Base-by-base conservation (phyloP, 1,139 yeast species). In the Kurtzmaniella natalensis region DNA sequence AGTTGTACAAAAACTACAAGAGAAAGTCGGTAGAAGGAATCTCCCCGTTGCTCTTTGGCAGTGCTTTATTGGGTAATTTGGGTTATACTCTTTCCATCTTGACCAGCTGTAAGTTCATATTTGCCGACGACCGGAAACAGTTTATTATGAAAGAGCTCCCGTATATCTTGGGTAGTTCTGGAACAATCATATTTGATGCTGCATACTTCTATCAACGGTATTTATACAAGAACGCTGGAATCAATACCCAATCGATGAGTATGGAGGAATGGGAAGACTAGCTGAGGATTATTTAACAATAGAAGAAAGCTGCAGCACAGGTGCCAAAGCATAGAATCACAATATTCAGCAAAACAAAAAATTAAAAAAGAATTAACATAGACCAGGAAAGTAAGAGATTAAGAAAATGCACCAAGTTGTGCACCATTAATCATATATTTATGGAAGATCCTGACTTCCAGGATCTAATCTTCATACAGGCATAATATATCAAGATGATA, bases 1-100 rank as follows among this genome's bases (percentile, higher is more conserved):
- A 89, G 52, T 61, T 89, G 30, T 62, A 72, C 53, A 85, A 84
- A 48, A 89, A 89, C 59, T 79, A 78, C 53, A 53, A 64, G 40
- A 65, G 95, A 31, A 81, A 81, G 50, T 81, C 95, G 3, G 92
- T 95, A 0, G 81, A 80, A 28, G 97, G 96, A 3, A 66, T 88
- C 2, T 82, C 95, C 2, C 82, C 94, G 21, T 60, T 85, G 37
- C 65, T 89, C 23, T 87, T 92, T 52, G 72, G 76, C 3, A 79
- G 94, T 15, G 95, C 96, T 1, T 64, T 89, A 28, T 43, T 75
- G 25, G 96, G 96, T 3, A 92, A 92, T 54, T 46, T 81, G n/a
- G 75, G 87, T 3, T 92, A 89, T 55, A 78, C 95, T 0, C 46
- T 80, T 10, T 84, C 95, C 3, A 81, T 89, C 19, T 48, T 86